These are phyloP conservation scores for Pleurotus cornucopiae DNA, from an alignment of 768 basidiomycete species.

Conservation along the genomic window DNA sequence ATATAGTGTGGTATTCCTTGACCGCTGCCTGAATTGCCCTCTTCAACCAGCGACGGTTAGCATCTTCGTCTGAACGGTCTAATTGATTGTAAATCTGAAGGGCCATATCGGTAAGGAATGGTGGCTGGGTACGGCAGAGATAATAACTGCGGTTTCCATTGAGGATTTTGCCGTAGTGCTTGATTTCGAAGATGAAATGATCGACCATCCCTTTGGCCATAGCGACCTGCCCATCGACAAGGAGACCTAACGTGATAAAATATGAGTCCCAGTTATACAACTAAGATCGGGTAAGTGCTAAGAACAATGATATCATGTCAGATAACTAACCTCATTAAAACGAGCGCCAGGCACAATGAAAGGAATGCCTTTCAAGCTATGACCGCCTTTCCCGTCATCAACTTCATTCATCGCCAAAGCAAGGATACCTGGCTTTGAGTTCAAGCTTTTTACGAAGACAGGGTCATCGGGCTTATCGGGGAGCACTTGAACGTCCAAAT, in stretches of 20 bases:
- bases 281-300: constrained; percentile 31
- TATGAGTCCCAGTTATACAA: constrained; percentile 96
- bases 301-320: constrained; percentile 5
- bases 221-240: constrained; percentile 89
- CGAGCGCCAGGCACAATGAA: constrained; percentile 96
- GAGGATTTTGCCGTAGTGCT: constrained; percentile 93
- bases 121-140: constrained; percentile 92
- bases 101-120: constrained; percentile 98
- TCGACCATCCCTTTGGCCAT: constrained; percentile 99
- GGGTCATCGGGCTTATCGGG: constrained; percentile 87
- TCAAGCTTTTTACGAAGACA: constrained; percentile 84
- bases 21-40: constrained; percentile 95
- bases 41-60: constrained; percentile 89
- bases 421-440: constrained; percentile 89
- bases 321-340: constrained; percentile 76
- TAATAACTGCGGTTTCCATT: constrained; percentile 97
- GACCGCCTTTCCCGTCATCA: constrained; percentile 72
- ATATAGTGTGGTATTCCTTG: constrained; percentile 98
- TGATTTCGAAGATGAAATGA: constrained; percentile 99
- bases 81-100: constrained; percentile 97
- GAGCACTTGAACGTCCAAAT: constrained; percentile 87
- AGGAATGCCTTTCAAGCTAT: constrained; percentile 86
- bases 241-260: constrained; percentile 89
- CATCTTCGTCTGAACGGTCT: constrained; percentile 74
- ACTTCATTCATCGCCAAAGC: constrained; percentile 95